A percentile compares a stretch with the other conserved stretches of the same genome.
Conservation (phyloP, 2,329 filamentous ascomycete species). For the Penicillium crustosum region DNA sequence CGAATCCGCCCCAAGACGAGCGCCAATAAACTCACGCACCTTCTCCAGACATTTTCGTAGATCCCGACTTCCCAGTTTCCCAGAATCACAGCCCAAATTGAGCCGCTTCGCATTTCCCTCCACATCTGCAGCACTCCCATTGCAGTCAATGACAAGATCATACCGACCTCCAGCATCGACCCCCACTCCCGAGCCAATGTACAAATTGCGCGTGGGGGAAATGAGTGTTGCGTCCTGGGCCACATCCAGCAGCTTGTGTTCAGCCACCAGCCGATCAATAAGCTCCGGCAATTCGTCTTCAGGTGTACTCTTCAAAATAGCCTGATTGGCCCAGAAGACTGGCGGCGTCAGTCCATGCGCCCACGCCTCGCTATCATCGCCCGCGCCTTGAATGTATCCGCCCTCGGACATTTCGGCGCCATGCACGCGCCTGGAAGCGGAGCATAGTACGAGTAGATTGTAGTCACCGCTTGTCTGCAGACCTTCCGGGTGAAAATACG, state of each 20-base stretch:
- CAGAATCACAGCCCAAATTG: slow-evolving; percentile 65
- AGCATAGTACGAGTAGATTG: slow-evolving; percentile 78
- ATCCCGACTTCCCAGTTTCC: slow-evolving; percentile 79
- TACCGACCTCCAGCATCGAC: slow-evolving; percentile 47
- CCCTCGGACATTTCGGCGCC: slow-evolving; percentile 68
- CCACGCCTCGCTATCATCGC: slow-evolving; percentile 95
- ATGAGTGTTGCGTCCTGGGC: slow-evolving; percentile 32
- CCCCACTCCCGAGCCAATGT: slow-evolving; percentile 26
- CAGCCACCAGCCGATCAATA: slow-evolving; percentile 48
- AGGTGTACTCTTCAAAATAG: slow-evolving; percentile 58
- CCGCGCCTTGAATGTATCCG: slow-evolving; percentile 90
- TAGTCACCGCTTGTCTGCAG: slow-evolving; percentile 53
- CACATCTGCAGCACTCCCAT: slow-evolving; percentile 33
- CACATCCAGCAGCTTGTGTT: slow-evolving; percentile 22
- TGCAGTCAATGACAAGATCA: slow-evolving; percentile 45
- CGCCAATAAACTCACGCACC: slow-evolving; percentile 58
- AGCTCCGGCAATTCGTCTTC: slow-evolving; percentile 64
- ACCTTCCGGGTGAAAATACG: slow-evolving; percentile 54
- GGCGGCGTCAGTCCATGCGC: slow-evolving; percentile 73
- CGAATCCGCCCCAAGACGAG: slow-evolving; percentile 32
- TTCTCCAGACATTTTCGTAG: slow-evolving; percentile 69
- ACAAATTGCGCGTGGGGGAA: slow-evolving; percentile 42
- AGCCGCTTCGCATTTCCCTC: slow-evolving; percentile 43
- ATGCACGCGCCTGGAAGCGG: slow-evolving; percentile 70
- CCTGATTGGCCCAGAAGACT: slow-evolving; percentile 74